These are phyloP conservation scores for Mucor circinelloides DNA, from an alignment of 371 early-diverging fungal species.

Conservation along the genomic window DNA sequence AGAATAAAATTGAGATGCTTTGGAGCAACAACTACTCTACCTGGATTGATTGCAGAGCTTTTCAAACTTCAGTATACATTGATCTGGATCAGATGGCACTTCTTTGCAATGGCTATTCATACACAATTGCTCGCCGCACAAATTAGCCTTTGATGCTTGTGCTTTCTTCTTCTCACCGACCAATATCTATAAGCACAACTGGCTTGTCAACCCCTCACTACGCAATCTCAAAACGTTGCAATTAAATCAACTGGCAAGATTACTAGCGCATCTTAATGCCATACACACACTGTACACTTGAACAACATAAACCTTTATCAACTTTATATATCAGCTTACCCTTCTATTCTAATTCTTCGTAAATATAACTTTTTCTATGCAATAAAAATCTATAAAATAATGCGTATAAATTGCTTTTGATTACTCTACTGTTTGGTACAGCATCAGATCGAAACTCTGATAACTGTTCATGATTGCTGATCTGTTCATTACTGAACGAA, in stretches of 20 bases:
- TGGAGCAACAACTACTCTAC: conserved; percentile 13
- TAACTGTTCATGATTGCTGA: background rate
- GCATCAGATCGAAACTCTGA: too few species aligned
- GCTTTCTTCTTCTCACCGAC: background rate
- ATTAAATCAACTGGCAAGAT: background rate
- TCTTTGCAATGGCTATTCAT: conserved; percentile 6
- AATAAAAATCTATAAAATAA: too few species aligned
- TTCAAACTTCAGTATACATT: conserved; percentile 11
- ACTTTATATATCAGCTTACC: background rate
- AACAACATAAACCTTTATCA: background rate
- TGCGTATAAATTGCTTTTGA: too few species aligned
- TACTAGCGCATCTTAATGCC: background rate
- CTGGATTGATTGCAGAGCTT: conserved; percentile 5
- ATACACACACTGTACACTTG: background rate
- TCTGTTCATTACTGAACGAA: background rate
- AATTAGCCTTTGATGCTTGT: background rate
- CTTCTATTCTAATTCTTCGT: background rate
- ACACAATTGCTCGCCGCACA: background rate
- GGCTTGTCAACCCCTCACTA: background rate
- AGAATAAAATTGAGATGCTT: conserved; percentile 8
- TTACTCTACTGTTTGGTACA: too few species aligned
- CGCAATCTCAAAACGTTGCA: background rate
- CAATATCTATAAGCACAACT: background rate
- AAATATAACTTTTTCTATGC: background rate
- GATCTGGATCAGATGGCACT: conserved; percentile 15